phyloP scores from a whole-genome alignment of 2,329 filamentous ascomycete genomes.

The Sporothrix mexicana region DNA sequence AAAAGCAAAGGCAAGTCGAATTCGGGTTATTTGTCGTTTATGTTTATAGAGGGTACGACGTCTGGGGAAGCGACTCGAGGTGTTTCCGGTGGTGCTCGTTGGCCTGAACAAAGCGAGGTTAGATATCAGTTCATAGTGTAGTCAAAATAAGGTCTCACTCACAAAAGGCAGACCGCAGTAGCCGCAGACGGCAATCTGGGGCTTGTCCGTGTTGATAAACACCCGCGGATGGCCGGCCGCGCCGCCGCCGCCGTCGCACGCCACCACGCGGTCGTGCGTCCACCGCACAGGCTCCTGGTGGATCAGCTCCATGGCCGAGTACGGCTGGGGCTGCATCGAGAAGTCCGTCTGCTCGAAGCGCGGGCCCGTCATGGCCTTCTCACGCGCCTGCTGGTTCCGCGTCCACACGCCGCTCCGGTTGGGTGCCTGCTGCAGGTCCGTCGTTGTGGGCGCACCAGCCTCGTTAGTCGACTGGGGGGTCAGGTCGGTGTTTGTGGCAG shows the following conservation, averaged over 20 bases:
- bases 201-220: constrained; percentile 98
- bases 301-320: constrained; percentile 91
- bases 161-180: constrained; percentile 96
- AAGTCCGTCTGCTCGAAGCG: constrained; percentile 98
- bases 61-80: constrained; percentile 79
- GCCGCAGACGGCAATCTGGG: constrained; percentile 82
- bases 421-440: constrained; percentile 72
- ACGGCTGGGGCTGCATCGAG: constrained; percentile 81
- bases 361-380: constrained; percentile 87
- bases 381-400: constrained; percentile 79
- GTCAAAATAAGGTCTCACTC: constrained; percentile 48
- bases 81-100: constrained; percentile 86
- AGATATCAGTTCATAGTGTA: neutral
- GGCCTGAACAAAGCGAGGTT: constrained; percentile 61
- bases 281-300: constrained; percentile 95
- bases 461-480: constrained; percentile 53
- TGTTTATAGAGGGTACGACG: constrained; percentile 73
- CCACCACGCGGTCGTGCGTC: constrained; percentile 80
- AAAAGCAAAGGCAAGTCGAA: constrained; percentile 4
- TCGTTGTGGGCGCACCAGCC: constrained; percentile 14
- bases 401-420: constrained; percentile 86
- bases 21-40: constrained; percentile 5
- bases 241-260: constrained; percentile 91
- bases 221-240: constrained; percentile 88
- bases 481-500: constrained; percentile 45